Evolutionary conservation across 2,329 filamentous ascomycete genomes (phyloP), one percentile per base, ranked within the genome.

Genomic region (Colletotrichum tabaci): DNA sequence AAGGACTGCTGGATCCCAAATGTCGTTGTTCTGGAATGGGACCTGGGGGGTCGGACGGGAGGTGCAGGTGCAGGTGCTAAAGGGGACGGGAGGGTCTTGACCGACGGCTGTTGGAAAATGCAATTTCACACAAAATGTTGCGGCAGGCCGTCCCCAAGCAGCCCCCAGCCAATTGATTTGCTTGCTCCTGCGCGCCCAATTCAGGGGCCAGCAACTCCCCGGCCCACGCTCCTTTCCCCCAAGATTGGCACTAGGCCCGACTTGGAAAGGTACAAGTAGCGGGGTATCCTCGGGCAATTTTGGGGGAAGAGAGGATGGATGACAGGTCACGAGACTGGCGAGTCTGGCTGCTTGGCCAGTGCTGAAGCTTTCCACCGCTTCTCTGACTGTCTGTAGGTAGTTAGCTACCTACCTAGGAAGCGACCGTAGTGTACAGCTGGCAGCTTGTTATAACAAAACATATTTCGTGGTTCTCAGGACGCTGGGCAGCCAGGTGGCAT

Each of bases 101-200:
- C 68, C 65, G 72, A 74, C 61, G 55, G 74, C 61, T 71, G 71
- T 72, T 67, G 65, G 76, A 76, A 80, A 79, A 78, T 79, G 80
- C 77, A 82, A 82, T 82, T 81, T 82, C 79, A 81, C 78, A 79
- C 74, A 76, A 81, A 80, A 79, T 80, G 78, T 79, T 80, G 76
- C 79, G 75, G 79, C 74, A 75, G 74, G 74, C 72, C 66, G 63
- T 64, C 46, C 67, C 72, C 66, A 71, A 71, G 47, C 26, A 23
- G 13, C 50, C 46, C 52, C 66, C 71, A 73, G 71, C 74, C 75
- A 76, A 76, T 76, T 73, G 69, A 55, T 58, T 35, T 57, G 68
- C 62, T 57, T 52, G 66, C 40, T 64, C 56, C 71, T 67, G 71
- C 58, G 23, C 38, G 65, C 71, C 68, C 72, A 73, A 75, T 75